These are phyloP conservation scores for Neodidymelliopsis sp. DNA, from an alignment of 2,329 filamentous ascomycete species.

Conservation along the genomic window DNA sequence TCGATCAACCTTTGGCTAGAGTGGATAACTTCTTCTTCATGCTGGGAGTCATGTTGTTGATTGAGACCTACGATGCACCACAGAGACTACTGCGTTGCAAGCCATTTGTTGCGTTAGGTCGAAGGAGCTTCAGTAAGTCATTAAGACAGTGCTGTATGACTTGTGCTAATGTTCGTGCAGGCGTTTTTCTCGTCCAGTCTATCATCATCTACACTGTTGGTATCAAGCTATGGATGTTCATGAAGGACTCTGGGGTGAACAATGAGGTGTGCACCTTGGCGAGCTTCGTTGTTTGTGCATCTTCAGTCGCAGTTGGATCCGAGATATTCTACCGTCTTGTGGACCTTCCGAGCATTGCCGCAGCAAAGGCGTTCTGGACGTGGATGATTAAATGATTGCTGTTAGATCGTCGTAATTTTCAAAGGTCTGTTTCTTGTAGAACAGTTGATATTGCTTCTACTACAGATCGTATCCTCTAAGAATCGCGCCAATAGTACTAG, in stretches of 20 bases:
- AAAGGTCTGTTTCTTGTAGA: neutral
- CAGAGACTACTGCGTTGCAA: conserved; percentile 47
- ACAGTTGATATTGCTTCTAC: too few species aligned
- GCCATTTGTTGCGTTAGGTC: conserved; percentile 50
- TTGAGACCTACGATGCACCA: conserved; percentile 51
- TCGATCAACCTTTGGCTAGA: conserved; percentile 47
- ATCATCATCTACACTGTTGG: conserved; percentile 53
- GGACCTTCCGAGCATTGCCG: conserved; percentile 43
- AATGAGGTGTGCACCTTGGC: conserved; percentile 26
- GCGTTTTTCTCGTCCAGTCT: conserved; percentile 53
- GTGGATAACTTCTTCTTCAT: conserved; percentile 56
- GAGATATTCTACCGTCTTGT: conserved; percentile 43
- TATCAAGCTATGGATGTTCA: conserved; percentile 55
- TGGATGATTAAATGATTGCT: conserved; percentile 30
- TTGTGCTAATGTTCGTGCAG: conserved; percentile 34
- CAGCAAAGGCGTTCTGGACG: conserved; percentile 31
- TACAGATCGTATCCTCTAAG: too few species aligned
- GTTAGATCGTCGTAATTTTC: too few species aligned
- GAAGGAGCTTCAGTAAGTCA: conserved; percentile 54
- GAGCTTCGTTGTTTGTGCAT: conserved; percentile 35
- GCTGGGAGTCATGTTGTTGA: conserved; percentile 51
- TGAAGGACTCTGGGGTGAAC: conserved; percentile 24
- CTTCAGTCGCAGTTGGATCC: conserved; percentile 25
- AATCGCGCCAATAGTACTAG: too few species aligned
- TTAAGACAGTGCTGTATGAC: neutral